Conservation (phyloP, 306 rosid genomes). For the Crotalaria pallida region DNA sequence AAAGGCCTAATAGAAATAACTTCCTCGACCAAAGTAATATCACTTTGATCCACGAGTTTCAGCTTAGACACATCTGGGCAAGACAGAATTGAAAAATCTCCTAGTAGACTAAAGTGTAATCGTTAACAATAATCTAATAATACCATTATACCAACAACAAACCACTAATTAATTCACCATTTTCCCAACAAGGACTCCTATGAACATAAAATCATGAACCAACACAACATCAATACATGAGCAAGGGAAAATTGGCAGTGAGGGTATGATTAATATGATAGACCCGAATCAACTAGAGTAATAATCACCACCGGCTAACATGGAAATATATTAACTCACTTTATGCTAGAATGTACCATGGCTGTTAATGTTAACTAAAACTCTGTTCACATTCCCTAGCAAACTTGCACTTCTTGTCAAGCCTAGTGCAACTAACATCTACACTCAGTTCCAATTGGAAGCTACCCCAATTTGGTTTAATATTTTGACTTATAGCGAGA, state of each 20-base stretch:
- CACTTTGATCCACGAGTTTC: background rate
- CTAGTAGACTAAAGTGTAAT: background rate
- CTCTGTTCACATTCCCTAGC: background rate
- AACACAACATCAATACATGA: conserved; percentile 8
- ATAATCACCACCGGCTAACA: background rate
- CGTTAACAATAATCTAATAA: conserved; percentile 2
- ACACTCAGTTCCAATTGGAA: background rate
- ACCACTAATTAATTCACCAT: background rate
- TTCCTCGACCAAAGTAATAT: background rate
- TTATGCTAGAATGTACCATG: background rate
- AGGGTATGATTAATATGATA: background rate
- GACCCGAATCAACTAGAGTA: conserved; percentile 8
- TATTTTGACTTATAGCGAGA: background rate
- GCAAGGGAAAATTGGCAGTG: background rate
- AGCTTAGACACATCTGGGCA: background rate
- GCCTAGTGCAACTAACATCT: background rate
- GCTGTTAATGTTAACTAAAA: conserved; percentile 2
- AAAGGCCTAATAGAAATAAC: background rate
- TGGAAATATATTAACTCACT: background rate
- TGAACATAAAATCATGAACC: conserved; percentile 4
- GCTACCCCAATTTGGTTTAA: background rate
- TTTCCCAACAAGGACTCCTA: background rate
- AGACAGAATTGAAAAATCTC: background rate
- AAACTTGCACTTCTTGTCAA: background rate
- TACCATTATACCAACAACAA: conserved; percentile 3